phyloP scores from a whole-genome alignment of 2,329 filamentous ascomycete species.

The Nigrospora sphaerica region DNA sequence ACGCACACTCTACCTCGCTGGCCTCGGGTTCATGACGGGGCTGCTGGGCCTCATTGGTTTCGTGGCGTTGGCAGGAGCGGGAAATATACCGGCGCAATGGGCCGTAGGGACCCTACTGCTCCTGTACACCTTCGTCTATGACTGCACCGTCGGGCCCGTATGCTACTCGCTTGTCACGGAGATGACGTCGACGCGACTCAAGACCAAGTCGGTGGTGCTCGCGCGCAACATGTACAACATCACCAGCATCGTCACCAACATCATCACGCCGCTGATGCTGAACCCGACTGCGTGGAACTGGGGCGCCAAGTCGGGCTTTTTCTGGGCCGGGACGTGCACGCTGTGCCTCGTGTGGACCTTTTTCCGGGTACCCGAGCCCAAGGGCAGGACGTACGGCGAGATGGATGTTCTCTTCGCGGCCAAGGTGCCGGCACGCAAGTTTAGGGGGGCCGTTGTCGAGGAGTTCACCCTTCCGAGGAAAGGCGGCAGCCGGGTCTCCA shows the following conservation, averaged over 20 bases:
- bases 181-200: slow-evolving; percentile 29
- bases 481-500: too few relatives aligned
- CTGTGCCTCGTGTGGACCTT: slow-evolving; percentile 28
- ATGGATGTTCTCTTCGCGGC: slow-evolving; percentile 33
- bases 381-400: slow-evolving; percentile 32
- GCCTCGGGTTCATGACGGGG: slow-evolving; percentile 24
- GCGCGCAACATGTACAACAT: slow-evolving; percentile 27
- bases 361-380: slow-evolving; percentile 31
- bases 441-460: background rate
- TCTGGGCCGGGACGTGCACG: slow-evolving; percentile 22
- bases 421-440: background rate
- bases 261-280: slow-evolving; percentile 22
- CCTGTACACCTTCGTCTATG: slow-evolving; percentile 30
- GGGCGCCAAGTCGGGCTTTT: slow-evolving; percentile 26
- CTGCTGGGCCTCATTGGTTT: slow-evolving; percentile 26
- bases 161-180: slow-evolving; percentile 34
- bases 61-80: slow-evolving; percentile 7
- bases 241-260: slow-evolving; percentile 26
- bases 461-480: background rate
- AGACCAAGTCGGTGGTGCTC: slow-evolving; percentile 6
- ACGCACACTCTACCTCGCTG: slow-evolving; percentile 24
- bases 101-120: slow-evolving; percentile 28
- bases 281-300: slow-evolving; percentile 19
- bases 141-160: slow-evolving; percentile 32
- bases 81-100: slow-evolving; percentile 6